phyloP scores from a whole-genome alignment of 805 yeast species.

The Maudiozyma bulderi region DNA sequence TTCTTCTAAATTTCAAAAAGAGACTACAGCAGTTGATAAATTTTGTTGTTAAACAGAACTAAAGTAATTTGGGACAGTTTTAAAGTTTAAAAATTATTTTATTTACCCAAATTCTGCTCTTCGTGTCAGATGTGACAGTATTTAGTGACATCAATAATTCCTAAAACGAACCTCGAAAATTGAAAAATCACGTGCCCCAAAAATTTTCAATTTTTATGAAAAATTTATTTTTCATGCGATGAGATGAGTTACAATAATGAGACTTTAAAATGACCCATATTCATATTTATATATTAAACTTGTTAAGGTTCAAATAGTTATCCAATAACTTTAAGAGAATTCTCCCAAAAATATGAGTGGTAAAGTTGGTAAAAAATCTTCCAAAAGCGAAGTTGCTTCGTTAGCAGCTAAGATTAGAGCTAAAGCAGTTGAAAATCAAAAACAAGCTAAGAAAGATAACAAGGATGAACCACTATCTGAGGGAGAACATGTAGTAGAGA shows the following conservation, averaged over 20 bases:
- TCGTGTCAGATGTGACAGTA: no score
- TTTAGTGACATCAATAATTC: no score
- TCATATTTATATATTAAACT: not conserved
- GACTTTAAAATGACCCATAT: not conserved
- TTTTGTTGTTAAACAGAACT: no score
- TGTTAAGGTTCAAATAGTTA: not conserved
- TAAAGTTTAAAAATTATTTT: no score
- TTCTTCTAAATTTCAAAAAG: no score
- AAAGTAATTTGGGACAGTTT: no score
- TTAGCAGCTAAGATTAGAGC: constrained; percentile 49
- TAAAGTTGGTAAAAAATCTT: constrained; percentile 8
- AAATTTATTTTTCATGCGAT: not conserved
- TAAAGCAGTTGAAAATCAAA: constrained; percentile 31
- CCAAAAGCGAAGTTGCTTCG: constrained; percentile 29
- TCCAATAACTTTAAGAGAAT: not conserved
- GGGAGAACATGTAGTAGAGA: constrained; percentile 4
- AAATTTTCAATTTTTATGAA: not conserved
- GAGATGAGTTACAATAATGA: not conserved
- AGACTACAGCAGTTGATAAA: no score
- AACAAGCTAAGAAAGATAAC: constrained; percentile 7
- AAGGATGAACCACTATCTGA: constrained; percentile 2
- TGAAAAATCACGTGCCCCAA: not conserved
- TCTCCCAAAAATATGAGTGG: constrained; percentile 3
- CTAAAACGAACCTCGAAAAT: no score
- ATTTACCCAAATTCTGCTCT: no score